Evolutionary conservation across 352 stramenopile genomes (phyloP), one percentile per base, ranked within the genome.

Genomic region (Phytopythium montanum): DNA sequence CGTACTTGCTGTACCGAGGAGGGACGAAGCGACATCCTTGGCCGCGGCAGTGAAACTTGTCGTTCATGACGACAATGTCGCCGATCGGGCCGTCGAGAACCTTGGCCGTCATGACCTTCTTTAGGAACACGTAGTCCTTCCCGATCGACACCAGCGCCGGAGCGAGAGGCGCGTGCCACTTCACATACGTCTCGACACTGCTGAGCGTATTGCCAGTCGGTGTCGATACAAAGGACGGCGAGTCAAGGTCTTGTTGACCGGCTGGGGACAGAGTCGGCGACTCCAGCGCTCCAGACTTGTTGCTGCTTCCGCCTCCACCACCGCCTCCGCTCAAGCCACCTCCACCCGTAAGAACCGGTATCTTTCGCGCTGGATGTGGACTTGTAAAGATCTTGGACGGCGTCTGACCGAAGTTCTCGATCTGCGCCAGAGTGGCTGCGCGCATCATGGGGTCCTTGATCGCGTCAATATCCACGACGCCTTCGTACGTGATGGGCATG

Each of bases 341-440:
- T 10, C n/a, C 31, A 5, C 50, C 50, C 18, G 69, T 16, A 5
- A 90, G 45, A 0, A 54, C 61, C 0, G 81, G 78, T 2, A 90
- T 72, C 60, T 84, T 85, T 4, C 85, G 73, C 23, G 79, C 64
- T 29, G 85, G 85, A 49, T 95, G 85, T 1, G 82, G 76, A 13
- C 61, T 75, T 16, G 71, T 73, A 60, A 95, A 95, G 8, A 95
- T 69, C 52, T 79, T 75, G 1, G 80, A 90, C 33, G 89, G 89
- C 2, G 87, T 97, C 64, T 97, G 89, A 0, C 89, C 89, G 60
- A 97, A 97, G 53, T 97, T 87, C 54, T 96, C 83, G 42, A 98
- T 97, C 59, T 98, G 92, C 21, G 78, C 79, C 5, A 96, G 65
- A 26, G 94, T 98, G 28, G 95, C 95, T 45, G 90, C 87, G 45